Percentiles rank a stretch among this genome's conserved stretches.
These are phyloP conservation scores for Colletotrichum agaves DNA, from an alignment of 2,329 filamentous ascomycete species.

Conservation along the genomic window DNA sequence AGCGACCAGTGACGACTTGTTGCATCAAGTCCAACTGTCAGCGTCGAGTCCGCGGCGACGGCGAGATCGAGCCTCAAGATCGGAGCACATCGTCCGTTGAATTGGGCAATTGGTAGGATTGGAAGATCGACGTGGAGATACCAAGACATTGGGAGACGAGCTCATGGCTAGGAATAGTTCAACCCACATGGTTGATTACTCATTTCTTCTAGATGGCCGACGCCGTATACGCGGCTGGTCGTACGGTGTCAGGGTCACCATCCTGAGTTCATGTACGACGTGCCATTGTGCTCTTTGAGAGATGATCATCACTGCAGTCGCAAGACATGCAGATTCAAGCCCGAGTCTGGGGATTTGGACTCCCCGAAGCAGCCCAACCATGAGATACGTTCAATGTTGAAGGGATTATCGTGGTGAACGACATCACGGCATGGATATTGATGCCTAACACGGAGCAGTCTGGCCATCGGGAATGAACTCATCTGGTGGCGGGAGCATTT, in stretches of 20 bases:
- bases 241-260: neutral
- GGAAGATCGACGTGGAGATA: neutral
- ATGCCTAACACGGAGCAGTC: too few species aligned
- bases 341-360: neutral
- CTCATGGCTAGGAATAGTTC: neutral
- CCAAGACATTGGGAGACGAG: neutral
- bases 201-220: neutral
- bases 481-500: too few species aligned
- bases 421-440: too few species aligned
- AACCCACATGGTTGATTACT: neutral
- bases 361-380: too few species aligned
- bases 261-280: neutral
- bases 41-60: neutral
- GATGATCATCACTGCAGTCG: constrained; percentile 9
- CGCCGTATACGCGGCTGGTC: neutral
- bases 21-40: neutral
- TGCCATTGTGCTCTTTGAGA: neutral
- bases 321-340: constrained; percentile 13
- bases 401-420: too few species aligned
- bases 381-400: too few species aligned
- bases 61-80: neutral
- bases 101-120: neutral
- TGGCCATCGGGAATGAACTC: too few species aligned
- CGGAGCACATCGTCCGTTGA: neutral
- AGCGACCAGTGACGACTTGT: neutral